Evolutionary conservation across 768 basidiomycete species (phyloP), one percentile per base, ranked within the genome.

Genomic region (Leucogyrophana mollusca): DNA sequence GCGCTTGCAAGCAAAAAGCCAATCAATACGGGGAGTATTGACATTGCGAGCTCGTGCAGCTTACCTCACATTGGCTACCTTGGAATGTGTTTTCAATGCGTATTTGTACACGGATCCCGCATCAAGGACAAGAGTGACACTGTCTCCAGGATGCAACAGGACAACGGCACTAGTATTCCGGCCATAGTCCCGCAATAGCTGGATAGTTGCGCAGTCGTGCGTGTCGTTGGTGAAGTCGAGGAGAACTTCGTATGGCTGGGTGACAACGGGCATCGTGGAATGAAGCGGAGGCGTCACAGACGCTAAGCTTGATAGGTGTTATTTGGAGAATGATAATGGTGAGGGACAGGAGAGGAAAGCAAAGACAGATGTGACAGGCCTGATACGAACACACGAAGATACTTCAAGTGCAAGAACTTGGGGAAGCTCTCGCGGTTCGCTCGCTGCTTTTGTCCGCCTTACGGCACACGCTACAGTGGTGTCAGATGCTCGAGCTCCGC

Each of bases 171-270:
- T 74, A 13, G 75, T 66, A 40, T 73, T 73, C 42, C 76, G 71
- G 37, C 81, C 83, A 52, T 86, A 86, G 64, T 86, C 78, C 27
- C 77, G 73, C 49, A 83, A 65, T 23, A 83, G 73, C 59, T 87
- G 83, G 30, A 87, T 69, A 34, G 83, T 79, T 49, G 81, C 76
- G 44, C 70, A 75, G 57, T 83, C 80, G 55, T 71, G 77, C 13
- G 82, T 84, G 56, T 87, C 85, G 62, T 87, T 87, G 40, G 76
- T 77, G 61, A 87, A 76, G 60, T 82, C 80, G 60, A 87, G 78
- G 45, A 79, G 71, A 59, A 86, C 74, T 57, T 85, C 84, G 67
- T 83, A 85, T 16, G 62, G 51, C 62, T 82, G 74, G 11, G 79
- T 70, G 54, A 73, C 67, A 22, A 74, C 76, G 49, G 85, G 85